phyloP scores from a whole-genome alignment of 768 basidiomycete species.

The Termitomyces sp. region DNA sequence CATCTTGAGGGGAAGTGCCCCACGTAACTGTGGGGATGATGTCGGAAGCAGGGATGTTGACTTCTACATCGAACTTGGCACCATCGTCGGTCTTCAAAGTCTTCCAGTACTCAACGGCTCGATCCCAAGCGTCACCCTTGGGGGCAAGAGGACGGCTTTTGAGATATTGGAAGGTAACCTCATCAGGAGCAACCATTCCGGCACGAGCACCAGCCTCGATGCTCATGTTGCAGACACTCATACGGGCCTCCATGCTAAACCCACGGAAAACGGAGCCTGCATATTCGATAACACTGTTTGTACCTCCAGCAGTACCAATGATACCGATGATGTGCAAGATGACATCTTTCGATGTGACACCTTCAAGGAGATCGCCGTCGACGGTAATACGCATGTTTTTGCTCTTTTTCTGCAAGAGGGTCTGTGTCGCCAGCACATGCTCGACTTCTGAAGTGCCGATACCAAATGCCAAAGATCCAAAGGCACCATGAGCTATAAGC shows the following conservation, averaged over 20 bases:
- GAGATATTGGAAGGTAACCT: slow-evolving; percentile 82
- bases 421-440: slow-evolving; percentile 91
- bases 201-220: slow-evolving; percentile 92
- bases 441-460: slow-evolving; percentile 95
- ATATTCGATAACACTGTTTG: slow-evolving; percentile 88
- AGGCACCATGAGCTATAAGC: slow-evolving; percentile 76
- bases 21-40: slow-evolving; percentile 90
- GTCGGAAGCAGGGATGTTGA: slow-evolving; percentile 76
- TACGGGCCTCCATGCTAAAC: slow-evolving; percentile 87
- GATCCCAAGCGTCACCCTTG: slow-evolving; percentile 81
- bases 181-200: slow-evolving; percentile 90
- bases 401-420: slow-evolving; percentile 77
- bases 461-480: slow-evolving; percentile 89
- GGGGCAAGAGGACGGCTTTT: slow-evolving; percentile 77
- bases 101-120: slow-evolving; percentile 81
- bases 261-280: slow-evolving; percentile 83
- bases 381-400: slow-evolving; percentile 94
- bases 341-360: slow-evolving; percentile 87
- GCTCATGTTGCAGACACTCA: slow-evolving; percentile 93
- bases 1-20: slow-evolving; percentile 92
- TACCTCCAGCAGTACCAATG: slow-evolving; percentile 93
- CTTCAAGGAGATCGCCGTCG: slow-evolving; percentile 74
- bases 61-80: slow-evolving; percentile 79
- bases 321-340: slow-evolving; percentile 86
- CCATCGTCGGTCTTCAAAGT: slow-evolving; percentile 74